Percentiles rank a stretch among this genome's conserved stretches.
Evolutionary conservation across 108 stramenopile species (phyloP).

Genomic region (Aurantiochytrium sp.): DNA sequence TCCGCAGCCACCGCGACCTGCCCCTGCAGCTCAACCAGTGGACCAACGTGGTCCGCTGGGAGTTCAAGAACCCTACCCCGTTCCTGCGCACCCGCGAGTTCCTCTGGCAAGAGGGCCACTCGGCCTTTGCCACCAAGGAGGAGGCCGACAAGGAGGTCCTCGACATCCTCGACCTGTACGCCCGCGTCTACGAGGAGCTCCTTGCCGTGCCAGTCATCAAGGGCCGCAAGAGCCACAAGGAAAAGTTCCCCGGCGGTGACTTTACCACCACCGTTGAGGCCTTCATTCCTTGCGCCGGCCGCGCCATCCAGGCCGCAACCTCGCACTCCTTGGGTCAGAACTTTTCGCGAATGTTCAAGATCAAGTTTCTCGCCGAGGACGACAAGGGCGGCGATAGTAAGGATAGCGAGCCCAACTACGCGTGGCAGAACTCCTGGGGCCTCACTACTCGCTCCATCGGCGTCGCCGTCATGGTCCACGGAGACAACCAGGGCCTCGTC

Average conservation of each 20-base stretch:
- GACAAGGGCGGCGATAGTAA: conserved; percentile 65
- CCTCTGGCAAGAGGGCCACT: conserved; percentile 99
- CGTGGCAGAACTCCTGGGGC: conserved; percentile 98
- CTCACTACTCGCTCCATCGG: conserved; percentile 96
- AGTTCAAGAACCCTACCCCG: conserved; percentile 97
- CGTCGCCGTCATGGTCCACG: conserved; percentile 99
- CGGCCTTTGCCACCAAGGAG: conserved; percentile 89
- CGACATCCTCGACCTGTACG: conserved; percentile 89
- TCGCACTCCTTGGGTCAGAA: conserved; percentile 97
- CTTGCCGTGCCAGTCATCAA: conserved; percentile 95
- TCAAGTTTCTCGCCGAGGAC: conserved; percentile 87
- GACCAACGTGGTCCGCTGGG: conserved; percentile 98
- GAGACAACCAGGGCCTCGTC: conserved; percentile 95
- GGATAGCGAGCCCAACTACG: neutral
- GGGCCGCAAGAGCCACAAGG: conserved; percentile 94
- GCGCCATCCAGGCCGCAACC: conserved; percentile 99
- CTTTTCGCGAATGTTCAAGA: conserved; percentile 99
- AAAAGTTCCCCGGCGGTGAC: conserved; percentile 96
- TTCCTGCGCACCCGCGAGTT: conserved; percentile 95
- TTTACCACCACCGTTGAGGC: conserved; percentile 98
- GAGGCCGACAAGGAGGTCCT: conserved; percentile 94
- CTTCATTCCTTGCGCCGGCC: conserved; percentile 88
- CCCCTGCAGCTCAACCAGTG: conserved; percentile 98
- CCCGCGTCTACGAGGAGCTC: conserved; percentile 92
- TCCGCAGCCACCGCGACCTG: conserved; percentile 74